These are phyloP conservation scores for Asterophora parasitica DNA, from an alignment of 768 basidiomycete genomes.

Conservation along the genomic window DNA sequence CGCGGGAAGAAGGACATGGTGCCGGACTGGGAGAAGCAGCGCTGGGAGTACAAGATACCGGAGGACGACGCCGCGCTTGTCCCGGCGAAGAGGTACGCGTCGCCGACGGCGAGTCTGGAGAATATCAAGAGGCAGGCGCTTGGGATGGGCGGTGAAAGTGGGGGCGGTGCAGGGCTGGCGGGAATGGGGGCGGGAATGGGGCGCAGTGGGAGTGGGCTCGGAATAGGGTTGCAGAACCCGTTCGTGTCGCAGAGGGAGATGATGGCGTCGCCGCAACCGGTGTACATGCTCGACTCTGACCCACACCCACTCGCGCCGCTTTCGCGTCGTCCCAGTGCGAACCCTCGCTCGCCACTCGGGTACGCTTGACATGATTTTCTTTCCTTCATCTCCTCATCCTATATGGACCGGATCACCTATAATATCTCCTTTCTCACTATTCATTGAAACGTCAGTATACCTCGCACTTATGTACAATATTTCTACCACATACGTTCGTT, in stretches of 20 bases:
- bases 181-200: constrained; percentile 4
- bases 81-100: background rate
- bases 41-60: constrained; percentile 54
- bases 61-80: constrained; percentile 15
- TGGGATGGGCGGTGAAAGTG: constrained; percentile 2
- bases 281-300: constrained; percentile 23
- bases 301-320: constrained; percentile 34
- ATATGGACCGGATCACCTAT: constrained; percentile 5
- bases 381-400: constrained; percentile 4
- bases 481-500: constrained; percentile 12
- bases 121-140: constrained; percentile 1
- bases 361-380: constrained; percentile 3
- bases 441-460: no score
- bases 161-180: background rate
- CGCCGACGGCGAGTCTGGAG: background rate
- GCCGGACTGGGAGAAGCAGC: constrained; percentile 58
- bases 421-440: background rate
- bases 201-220: background rate
- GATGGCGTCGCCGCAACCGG: constrained; percentile 17
- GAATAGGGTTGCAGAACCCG: constrained; percentile 2
- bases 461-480: background rate
- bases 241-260: constrained; percentile 3
- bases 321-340: constrained; percentile 28
- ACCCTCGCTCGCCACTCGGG: constrained; percentile 7
- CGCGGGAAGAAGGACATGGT: constrained; percentile 49